Base-by-base conservation (phyloP, 805 yeast genomes). In the Sugiyamaella americana region DNA sequence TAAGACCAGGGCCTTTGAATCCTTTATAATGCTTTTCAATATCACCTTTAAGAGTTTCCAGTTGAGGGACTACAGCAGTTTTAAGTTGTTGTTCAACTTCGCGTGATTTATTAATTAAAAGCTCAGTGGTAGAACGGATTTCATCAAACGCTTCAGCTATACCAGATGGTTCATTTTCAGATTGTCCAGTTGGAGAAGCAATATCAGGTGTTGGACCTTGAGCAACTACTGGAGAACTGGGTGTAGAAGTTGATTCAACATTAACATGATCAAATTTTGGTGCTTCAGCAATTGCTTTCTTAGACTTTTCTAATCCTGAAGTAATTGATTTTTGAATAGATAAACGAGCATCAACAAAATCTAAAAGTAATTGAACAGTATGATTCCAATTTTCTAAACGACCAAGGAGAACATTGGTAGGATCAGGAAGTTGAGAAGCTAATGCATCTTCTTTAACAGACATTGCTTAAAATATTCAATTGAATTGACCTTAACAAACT, bases 21-120 rank as follows among this genome's bases (percentile, higher is more conserved):
- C 68, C 68, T 57, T 72, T 72, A 60, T 64, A 64, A 57, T 72
- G 75, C 51, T 68, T 60, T 20, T 63, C 64, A 39, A 76, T 56
- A 45, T 73, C 76, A 6, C 58, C 59, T 23, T 57, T 54, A 16
- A 73, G 57, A 21, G 65, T 62, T 40, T 70, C 74, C 42, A 76
- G 58, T 43, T 67, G 72, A 5, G 79, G 79, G 10, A 71, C 43
- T 10, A 73, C 63, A 21, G 67, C 62, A 5, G 61, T 42, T 51
- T 60, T 64, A 50, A 73, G 57, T 44, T 68, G 56, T 32, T 54
- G 57, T 50, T 70, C 76, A n/a, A 70, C 62, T 38, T 72, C 72
- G 3, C 46, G 44, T 6, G 73, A 62, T 37, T 67, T 60, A 42
- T 59, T 63, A 43, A 65, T 54, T 24, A 70, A 53, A 10, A 48